Conservation (phyloP, 331 rosid genomes). For the Malus hybrid region DNA sequence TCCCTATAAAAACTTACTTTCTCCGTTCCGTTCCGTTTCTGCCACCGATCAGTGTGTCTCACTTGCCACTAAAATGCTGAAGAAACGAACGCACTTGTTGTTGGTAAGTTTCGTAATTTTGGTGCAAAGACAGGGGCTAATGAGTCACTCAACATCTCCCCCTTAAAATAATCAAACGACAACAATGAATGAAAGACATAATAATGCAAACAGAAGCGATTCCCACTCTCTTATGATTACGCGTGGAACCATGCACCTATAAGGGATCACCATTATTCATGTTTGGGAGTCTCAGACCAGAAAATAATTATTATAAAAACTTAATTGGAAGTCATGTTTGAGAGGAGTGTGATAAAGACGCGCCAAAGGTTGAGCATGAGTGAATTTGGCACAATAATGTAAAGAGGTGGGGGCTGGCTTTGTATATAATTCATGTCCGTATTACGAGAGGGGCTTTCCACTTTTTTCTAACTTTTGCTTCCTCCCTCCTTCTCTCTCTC, state of each 20-base stretch:
- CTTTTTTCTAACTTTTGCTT: constrained; percentile 14
- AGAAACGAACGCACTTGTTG: background rate
- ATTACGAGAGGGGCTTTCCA: constrained; percentile 41
- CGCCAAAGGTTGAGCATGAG: constrained; percentile 7
- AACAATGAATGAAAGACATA: constrained; percentile 25
- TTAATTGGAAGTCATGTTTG: background rate
- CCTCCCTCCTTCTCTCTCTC: constrained; percentile 10
- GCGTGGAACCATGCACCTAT: constrained; percentile 24
- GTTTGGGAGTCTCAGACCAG: too few relatives aligned
- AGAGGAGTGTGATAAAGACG: constrained; percentile 3
- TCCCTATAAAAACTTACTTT: background rate
- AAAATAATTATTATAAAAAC: too few relatives aligned
- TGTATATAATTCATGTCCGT: constrained; percentile 73
- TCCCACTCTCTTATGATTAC: constrained; percentile 42
- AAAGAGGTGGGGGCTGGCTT: constrained; percentile 51
- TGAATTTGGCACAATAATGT: constrained; percentile 24
- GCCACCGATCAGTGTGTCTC: background rate
- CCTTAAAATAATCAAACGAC: constrained; percentile 36
- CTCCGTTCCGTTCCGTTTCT: constrained; percentile 28
- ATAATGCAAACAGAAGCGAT: constrained; percentile 30
- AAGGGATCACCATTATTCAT: background rate
- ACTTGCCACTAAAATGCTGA: background rate
- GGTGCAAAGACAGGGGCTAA: background rate
- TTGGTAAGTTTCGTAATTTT: constrained; percentile 4
- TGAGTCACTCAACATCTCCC: constrained; percentile 8